Conservation (phyloP, 1,284 basidiomycete species). For the Puccinia coronata region DNA sequence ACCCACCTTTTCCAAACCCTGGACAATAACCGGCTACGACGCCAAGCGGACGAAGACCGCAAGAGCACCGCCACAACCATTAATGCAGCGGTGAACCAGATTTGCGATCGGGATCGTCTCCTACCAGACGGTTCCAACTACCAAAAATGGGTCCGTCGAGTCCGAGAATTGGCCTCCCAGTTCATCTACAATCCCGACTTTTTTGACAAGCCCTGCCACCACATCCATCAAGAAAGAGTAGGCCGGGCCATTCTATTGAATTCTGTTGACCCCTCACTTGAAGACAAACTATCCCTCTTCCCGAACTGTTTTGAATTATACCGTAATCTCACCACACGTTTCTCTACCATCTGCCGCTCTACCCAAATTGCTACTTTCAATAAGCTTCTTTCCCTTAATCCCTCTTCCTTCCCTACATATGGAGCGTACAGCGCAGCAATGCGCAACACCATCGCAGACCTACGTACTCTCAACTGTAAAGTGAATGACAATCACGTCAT, state of each 20-base stretch:
- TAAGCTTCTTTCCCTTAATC: no score
- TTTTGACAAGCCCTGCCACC: not conserved
- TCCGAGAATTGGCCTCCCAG: not conserved
- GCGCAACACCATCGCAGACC: no score
- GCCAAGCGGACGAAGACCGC: no score
- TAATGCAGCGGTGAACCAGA: not conserved
- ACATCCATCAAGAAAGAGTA: not conserved
- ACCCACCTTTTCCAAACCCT: no score
- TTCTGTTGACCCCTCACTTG: not conserved
- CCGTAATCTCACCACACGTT: not conserved
- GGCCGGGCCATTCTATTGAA: not conserved
- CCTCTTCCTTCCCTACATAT: no score
- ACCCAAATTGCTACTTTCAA: no score
- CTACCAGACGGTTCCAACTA: not conserved
- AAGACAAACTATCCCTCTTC: not conserved
- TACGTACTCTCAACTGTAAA: no score
- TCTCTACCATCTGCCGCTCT: not conserved
- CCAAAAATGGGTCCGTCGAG: not conserved
- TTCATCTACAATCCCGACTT: not conserved
- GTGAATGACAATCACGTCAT: no score
- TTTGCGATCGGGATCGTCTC: not conserved
- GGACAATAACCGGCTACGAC: no score
- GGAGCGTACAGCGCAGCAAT: no score
- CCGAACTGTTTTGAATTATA: not conserved
- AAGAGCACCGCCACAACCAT: no score